Percentiles rank a stretch among this genome's conserved stretches.
Evolutionary conservation across 345 rosid species (phyloP).

Genomic region (Rhizophora mangle): DNA sequence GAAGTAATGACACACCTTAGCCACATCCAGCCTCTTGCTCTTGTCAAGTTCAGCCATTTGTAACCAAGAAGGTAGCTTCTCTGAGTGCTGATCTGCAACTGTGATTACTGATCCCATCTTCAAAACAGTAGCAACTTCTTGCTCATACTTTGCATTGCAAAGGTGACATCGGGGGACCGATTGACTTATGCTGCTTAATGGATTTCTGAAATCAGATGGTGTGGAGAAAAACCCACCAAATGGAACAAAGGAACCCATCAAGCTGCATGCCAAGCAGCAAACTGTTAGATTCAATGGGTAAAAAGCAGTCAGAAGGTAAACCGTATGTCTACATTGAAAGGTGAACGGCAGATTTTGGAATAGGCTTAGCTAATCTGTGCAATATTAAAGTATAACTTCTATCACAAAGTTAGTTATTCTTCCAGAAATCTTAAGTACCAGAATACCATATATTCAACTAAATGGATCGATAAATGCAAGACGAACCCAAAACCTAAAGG

Average conservation of each 20-base stretch:
- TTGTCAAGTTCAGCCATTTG: constrained; percentile 35
- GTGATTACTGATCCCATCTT: constrained; percentile 40
- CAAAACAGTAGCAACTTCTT: constrained; percentile 42
- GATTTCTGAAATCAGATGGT: constrained; percentile 42
- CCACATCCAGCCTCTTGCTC: constrained; percentile 28
- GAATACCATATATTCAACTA: too few relatives aligned
- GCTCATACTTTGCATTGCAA: constrained; percentile 59
- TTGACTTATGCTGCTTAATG: constrained; percentile 34
- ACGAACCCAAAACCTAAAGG: too few relatives aligned
- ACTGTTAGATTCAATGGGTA: constrained; percentile 38
- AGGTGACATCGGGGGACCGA: constrained; percentile 43
- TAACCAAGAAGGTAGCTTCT: constrained; percentile 51
- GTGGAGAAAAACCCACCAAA: constrained; percentile 68
- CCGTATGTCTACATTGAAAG: neutral
- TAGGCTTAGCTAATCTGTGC: neutral
- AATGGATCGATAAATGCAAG: too few relatives aligned
- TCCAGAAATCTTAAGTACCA: too few relatives aligned
- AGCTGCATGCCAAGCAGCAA: constrained; percentile 49
- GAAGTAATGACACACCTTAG: constrained; percentile 41
- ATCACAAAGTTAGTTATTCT: too few relatives aligned
- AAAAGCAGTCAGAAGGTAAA: constrained; percentile 23
- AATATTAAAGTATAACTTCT: neutral
- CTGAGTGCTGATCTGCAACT: constrained; percentile 39
- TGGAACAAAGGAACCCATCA: constrained; percentile 76
- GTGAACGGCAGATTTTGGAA: neutral